Evolutionary conservation across 768 basidiomycete species (phyloP), one percentile per base, ranked within the genome.

Genomic region (Hygrocybe coccinea): DNA sequence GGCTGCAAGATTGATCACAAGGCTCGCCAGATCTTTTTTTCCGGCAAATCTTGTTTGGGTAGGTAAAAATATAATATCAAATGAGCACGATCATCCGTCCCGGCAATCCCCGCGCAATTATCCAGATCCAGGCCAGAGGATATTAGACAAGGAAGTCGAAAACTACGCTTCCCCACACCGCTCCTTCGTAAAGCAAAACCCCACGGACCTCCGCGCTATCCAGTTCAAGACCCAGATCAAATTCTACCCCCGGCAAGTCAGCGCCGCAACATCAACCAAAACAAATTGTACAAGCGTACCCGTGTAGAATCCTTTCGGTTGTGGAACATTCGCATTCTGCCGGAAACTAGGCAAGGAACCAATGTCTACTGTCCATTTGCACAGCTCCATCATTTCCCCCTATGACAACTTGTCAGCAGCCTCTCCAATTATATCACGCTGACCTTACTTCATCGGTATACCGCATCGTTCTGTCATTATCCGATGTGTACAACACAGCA

Each of bases 121-220:
- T 25, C 5, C 46, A 21, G 19, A 50, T 11, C 12, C 48, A 33
- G 29, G 8, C 3, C 15, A 25, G 4, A 33, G 4, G 14, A 34
- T 44, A 33, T 65, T 66, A 78, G 60, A 67, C 68, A 56, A 77
- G 64, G 65, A 76, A 79, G 67, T 80, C 78, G 62, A 79, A 79
- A 53, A 80, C 85, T 45, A 74, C 86, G 66, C 86, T 82, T 63
- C 89, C 88, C 86, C 88, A 91, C 69, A 91, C 90, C 59, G 85
- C 79, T 11, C 82, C 83, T 52, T 87, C 82, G 64, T 85, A 85
- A 45, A 91, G 69, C 56, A 91, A 67, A 56, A 89, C 83, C 19
- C 89, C 90, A 55, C 91, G 85, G 63, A 92, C 89, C 73, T 92
- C 90, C 54, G 86, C 89, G 60, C 89, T 89, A 67, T 92, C 89